Evolutionary conservation across 2,329 filamentous ascomycete species (phyloP), one percentile per base, ranked within the genome.

Genomic region (Ceratocystis colombiana): DNA sequence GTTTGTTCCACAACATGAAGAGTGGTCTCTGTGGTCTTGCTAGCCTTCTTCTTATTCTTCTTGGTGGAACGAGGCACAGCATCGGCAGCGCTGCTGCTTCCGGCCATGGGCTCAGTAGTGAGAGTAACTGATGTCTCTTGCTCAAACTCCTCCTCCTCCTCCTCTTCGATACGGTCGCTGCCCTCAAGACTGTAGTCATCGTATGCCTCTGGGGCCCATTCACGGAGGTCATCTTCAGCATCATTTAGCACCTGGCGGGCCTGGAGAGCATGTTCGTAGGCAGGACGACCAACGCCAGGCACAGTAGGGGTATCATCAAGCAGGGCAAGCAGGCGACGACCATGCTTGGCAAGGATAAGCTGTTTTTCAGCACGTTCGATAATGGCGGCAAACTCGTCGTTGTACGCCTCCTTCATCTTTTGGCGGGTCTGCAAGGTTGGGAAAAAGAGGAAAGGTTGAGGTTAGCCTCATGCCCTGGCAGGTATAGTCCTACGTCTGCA

Each of bases 331-430:
- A 99, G 83, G 55, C 90, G 86, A 65, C 90, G 88, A 22, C 91
- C 93, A 74, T 97, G 92, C 72, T 89, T 89, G 67, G 94, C 93
- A 17, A 99, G 83, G 68, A 99, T 89, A 72, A 93, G 89, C 75
- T 99, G 94, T 79, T 97, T 97, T 79, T 97, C 94, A 28, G 91
- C 91, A 41, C 93, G 88, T 79, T 99, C 94, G 71, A 99, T 96
- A 22, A 91, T 89, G 68, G 92, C 91, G 17, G 88, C 84, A 70
- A 96, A 89, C 74, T 97, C 91, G 68, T 89, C 76, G 70, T 92
- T 89, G 74, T 93, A 97, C 28, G 94, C 90, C 76, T 96, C 90
- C 78, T 96, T 96, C 77, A 99, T 82, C 78, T 96, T 97, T 76
- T 94, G 89, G 67, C 94, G 89, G 45, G 94, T 97, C 89, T 94